phyloP scores from a whole-genome alignment of 2,329 filamentous ascomycete genomes.

The Bipolaris sorokiniana region DNA sequence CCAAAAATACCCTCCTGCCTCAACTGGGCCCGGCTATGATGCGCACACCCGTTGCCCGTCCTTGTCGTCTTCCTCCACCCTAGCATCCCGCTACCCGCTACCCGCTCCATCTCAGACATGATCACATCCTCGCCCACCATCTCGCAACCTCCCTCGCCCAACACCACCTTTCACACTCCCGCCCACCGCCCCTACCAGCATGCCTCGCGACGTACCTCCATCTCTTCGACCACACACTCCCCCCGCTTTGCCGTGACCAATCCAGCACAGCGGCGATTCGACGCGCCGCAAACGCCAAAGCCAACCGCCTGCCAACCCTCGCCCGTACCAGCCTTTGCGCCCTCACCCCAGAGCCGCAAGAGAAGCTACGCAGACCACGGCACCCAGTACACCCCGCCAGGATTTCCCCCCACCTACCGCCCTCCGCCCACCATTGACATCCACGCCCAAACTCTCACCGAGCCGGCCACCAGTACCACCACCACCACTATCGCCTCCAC shows the following conservation, averaged over 20 bases:
- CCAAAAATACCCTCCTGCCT: constrained; percentile 1
- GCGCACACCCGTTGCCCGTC: constrained; percentile 9
- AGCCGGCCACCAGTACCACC: background rate
- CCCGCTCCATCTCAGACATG: constrained; percentile 29
- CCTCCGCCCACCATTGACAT: constrained; percentile 18
- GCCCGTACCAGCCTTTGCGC: constrained; percentile 29
- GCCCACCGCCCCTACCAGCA: constrained; percentile 36
- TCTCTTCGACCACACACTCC: constrained; percentile 37
- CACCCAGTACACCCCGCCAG: constrained; percentile 62
- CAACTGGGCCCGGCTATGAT: constrained; percentile 24
- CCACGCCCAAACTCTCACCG: constrained; percentile 1
- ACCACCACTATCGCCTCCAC: background rate
- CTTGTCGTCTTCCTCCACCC: constrained; percentile 10
- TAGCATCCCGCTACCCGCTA: constrained; percentile 12
- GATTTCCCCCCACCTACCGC: constrained; percentile 53
- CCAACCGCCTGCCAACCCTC: constrained; percentile 31
- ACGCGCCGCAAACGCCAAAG: constrained; percentile 33
- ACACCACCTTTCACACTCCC: constrained; percentile 43
- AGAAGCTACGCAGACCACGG: constrained; percentile 56
- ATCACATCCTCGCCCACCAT: constrained; percentile 47
- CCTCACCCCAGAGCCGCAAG: constrained; percentile 38
- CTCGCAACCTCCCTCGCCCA: constrained; percentile 47
- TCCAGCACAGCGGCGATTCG: constrained; percentile 35
- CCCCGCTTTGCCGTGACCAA: constrained; percentile 45
- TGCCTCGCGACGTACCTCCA: constrained; percentile 43